Percentiles rank a stretch among this genome's conserved stretches.
phyloP scores from a whole-genome alignment of 176 grass and related monocot species.

The Poa pratensis region DNA sequence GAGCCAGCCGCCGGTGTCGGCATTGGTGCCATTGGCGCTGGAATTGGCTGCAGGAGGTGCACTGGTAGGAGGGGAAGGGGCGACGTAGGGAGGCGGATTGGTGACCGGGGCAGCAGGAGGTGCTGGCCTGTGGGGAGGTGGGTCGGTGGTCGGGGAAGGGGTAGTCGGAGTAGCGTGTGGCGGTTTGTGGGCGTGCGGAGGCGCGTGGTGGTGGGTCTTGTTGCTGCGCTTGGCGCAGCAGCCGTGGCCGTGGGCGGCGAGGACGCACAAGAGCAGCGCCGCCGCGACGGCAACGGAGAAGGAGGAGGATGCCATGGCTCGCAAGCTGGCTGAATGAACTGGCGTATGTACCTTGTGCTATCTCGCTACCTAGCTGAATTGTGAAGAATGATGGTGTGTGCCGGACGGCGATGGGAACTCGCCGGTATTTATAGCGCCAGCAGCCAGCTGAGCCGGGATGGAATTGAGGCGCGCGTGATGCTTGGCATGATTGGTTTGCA shows the following conservation, averaged over 20 bases:
- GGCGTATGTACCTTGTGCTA: background rate
- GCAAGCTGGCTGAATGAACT: background rate
- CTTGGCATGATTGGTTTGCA: background rate
- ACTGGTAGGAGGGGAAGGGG: no score
- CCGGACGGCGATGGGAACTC: background rate
- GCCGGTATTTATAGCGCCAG: conserved; percentile 22
- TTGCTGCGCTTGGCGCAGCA: conserved; percentile 13
- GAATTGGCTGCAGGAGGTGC: no score
- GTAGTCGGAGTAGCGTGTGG: background rate
- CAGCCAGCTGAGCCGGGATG: background rate
- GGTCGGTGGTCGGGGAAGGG: background rate
- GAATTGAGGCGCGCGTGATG: background rate
- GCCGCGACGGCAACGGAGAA: conserved; percentile 1
- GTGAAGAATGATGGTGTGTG: background rate
- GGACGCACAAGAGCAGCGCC: conserved; percentile 33
- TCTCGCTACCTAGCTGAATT: background rate
- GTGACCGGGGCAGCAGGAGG: background rate
- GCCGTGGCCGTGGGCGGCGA: conserved; percentile 10
- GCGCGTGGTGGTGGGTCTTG: background rate
- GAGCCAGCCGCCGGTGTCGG: conserved; percentile 13
- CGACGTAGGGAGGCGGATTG: background rate
- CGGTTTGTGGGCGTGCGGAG: background rate
- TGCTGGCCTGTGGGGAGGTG: background rate
- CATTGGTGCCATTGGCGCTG: no score
- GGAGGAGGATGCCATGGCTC: background rate